phyloP scores from a whole-genome alignment of 257 asterid species.

The Solanum paucissectum region DNA sequence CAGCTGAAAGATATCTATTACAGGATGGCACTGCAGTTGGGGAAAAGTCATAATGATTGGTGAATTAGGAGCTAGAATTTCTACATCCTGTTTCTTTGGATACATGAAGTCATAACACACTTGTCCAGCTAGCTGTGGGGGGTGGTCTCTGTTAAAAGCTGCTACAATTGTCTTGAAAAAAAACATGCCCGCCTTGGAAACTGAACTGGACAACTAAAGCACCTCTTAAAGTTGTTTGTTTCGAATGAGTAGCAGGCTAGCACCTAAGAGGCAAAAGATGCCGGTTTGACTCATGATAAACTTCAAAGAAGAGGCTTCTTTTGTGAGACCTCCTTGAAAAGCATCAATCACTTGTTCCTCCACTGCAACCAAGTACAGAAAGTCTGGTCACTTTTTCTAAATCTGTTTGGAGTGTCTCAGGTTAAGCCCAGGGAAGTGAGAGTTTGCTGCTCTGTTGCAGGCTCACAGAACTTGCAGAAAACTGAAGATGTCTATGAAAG shows the following conservation, averaged over 20 bases:
- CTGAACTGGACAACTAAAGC: no score
- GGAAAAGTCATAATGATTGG: not conserved
- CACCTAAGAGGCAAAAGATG: not conserved
- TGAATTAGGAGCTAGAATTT: not conserved
- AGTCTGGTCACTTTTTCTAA: not conserved
- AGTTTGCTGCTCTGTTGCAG: not conserved
- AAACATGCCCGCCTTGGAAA: no score
- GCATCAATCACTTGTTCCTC: not conserved
- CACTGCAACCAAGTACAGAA: not conserved
- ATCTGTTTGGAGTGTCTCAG: not conserved
- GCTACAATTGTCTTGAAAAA: no score
- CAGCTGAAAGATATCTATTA: not conserved
- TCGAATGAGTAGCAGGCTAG: not conserved
- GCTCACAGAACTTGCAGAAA: not conserved
- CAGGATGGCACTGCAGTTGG: not conserved
- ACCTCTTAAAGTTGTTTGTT: not conserved
- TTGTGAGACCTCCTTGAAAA: not conserved
- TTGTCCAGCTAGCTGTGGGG: not conserved
- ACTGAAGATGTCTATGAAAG: not conserved
- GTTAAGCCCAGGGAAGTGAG: not conserved
- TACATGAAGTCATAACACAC: not conserved
- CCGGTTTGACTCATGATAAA: not conserved
- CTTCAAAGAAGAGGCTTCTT: not conserved
- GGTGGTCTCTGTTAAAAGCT: no score
- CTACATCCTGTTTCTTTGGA: not conserved